phyloP scores from a whole-genome alignment of 2,329 filamentous ascomycete species.

The Diplodia scrobiculata region DNA sequence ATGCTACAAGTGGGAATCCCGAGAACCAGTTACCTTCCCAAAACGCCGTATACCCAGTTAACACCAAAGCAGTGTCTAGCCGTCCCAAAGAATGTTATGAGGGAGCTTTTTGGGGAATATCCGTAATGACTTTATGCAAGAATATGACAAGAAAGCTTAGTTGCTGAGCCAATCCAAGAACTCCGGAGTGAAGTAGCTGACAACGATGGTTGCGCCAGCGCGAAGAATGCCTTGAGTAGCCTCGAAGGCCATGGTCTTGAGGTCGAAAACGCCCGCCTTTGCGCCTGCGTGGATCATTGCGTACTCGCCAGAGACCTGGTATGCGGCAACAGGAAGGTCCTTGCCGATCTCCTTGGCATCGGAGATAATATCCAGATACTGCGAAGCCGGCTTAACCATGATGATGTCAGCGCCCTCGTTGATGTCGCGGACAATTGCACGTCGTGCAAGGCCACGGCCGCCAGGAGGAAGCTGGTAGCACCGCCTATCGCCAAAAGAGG shows the following conservation, averaged over 20 bases:
- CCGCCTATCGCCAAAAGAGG: conserved; percentile 89
- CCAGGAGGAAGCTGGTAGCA: conserved; percentile 97
- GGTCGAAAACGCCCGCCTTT: conserved; percentile 93
- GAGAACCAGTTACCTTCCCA: not conserved
- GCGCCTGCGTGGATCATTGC: conserved; percentile 97
- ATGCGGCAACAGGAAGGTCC: conserved; percentile 90
- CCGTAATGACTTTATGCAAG: not conserved
- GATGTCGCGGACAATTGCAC: conserved; percentile 88
- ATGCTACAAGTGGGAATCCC: conserved; percentile 22
- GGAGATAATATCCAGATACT: conserved; percentile 95
- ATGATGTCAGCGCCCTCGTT: conserved; percentile 94
- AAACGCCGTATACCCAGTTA: not conserved
- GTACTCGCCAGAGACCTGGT: conserved; percentile 95
- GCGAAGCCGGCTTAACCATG: conserved; percentile 97
- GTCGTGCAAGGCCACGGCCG: conserved; percentile 84
- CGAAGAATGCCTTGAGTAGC: conserved; percentile 89
- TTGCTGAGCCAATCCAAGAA: conserved; percentile 64
- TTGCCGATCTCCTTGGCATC: conserved; percentile 93
- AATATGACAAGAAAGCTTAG: conserved; percentile 28
- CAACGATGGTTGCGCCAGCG: conserved; percentile 87
- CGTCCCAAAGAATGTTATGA: not conserved
- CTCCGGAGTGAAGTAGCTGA: conserved; percentile 91
- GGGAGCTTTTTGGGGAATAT: not conserved
- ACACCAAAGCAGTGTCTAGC: not conserved
- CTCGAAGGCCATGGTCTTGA: conserved; percentile 94